These are phyloP conservation scores for Schizonepeta tenuifolia DNA, from an alignment of 257 asterid species.

Conservation along the genomic window DNA sequence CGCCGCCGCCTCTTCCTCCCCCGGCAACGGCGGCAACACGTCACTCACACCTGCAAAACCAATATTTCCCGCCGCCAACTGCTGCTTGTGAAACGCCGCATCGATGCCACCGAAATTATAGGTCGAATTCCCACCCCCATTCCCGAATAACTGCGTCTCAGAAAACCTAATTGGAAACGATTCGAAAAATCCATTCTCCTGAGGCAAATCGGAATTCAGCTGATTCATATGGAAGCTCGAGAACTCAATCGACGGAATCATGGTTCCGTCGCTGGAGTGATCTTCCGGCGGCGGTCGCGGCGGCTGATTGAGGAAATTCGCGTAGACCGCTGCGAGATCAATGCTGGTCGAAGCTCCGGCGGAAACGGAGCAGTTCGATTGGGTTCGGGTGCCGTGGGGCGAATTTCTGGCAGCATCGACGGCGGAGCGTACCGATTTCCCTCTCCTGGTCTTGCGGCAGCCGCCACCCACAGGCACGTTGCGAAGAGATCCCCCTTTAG, in stretches of 20 bases:
- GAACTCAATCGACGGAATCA: conserved; percentile 34
- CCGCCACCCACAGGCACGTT: conserved; percentile 84
- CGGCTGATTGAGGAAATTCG: conserved; percentile 60
- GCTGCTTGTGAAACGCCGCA: background rate
- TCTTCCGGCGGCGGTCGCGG: conserved; percentile 20
- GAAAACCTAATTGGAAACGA: conserved; percentile 27
- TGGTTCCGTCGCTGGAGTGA: background rate
- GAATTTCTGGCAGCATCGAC: conserved; percentile 18
- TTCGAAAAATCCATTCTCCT: conserved; percentile 34
- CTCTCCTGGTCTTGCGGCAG: conserved; percentile 61
- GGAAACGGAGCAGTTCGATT: background rate
- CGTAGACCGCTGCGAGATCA: conserved; percentile 69
- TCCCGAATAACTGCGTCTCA: conserved; percentile 24
- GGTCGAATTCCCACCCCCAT: conserved; percentile 4
- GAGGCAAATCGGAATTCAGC: conserved; percentile 19
- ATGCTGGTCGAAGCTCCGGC: conserved; percentile 36
- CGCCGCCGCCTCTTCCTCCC: conserved; percentile 24
- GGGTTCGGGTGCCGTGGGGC: conserved; percentile 4
- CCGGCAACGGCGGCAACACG: conserved; percentile 50
- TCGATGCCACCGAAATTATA: conserved; percentile 1
- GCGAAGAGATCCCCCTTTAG: conserved; percentile 82
- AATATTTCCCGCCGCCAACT: conserved; percentile 20
- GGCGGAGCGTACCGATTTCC: conserved; percentile 27
- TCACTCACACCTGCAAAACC: conserved; percentile 11
- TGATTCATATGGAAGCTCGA: conserved; percentile 24